Base-by-base conservation (phyloP, 73 alveolate genomes). In the Tetrahymena malaccensis region DNA sequence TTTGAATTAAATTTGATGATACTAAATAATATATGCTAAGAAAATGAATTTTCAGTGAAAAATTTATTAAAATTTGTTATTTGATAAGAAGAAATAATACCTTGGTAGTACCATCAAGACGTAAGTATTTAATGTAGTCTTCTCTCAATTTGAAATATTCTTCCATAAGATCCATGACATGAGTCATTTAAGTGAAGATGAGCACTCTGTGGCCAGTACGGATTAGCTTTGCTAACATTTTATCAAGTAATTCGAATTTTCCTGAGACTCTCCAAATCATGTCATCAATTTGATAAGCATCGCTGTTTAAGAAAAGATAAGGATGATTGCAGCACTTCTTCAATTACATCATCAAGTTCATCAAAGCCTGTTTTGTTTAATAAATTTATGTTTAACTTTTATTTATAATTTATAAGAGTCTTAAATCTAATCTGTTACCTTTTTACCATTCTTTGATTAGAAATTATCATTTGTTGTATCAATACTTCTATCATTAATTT, bases 321-420 rank as follows among this genome's bases (percentile, higher is more conserved):
- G 99, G 99, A 98, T 99, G 99, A 96, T 99, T 99, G 94, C 99
- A 98, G 38, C 98, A 98, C 96, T 99, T 99, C 96, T 99, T 97
- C 85, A 99, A 97, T 97, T 99, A 99, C 99, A 99, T 99, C 97
- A 99, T 99, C 35, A 99, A 97, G 96, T 99, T 99, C 98, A 98
- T 98, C 56, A 99, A 97, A 34, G 99, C 99, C 44, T 85, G 55
- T 50, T 85, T 35, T 17, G 93, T 93, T 11, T 83, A 55, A 85
- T 94, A 84, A 50, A 17, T 93, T 85, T 85, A 35, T 19, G 21
- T 34, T 27, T 13, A 85, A 3, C 56, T 43, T 12, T 84, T 4
- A 25, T 17, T 17, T n/a, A 13, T 25, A 94, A 27, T 85, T 43
- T 33, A 0, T 25, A 34, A 84, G 70, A 16, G 34, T 43, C n/a